Conservation (phyloP, 805 yeast genomes). For the Priceomyces medius region DNA sequence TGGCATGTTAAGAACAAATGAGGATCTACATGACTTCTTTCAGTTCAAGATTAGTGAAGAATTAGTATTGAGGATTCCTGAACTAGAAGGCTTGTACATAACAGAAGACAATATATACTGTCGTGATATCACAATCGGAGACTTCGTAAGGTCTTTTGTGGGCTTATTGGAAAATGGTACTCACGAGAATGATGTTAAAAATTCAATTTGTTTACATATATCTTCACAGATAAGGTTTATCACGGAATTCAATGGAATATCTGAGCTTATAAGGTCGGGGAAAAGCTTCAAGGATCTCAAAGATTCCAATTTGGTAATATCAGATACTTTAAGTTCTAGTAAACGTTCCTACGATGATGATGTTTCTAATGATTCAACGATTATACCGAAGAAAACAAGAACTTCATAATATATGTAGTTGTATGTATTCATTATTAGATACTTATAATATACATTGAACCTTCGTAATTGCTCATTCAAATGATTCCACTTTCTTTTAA, state of each 20-base stretch:
- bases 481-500: constrained; percentile 48
- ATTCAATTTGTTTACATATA: constrained; percentile 19
- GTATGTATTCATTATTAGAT: not conserved
- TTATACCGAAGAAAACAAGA: not conserved
- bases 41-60: constrained; percentile 26
- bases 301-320: not conserved
- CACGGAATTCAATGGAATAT: constrained; percentile 24
- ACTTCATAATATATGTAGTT: not conserved
- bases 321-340: not conserved
- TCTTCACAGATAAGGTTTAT: constrained; percentile 25
- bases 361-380: not conserved
- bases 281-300: constrained; percentile 17
- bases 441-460: not conserved
- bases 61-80: constrained; percentile 25
- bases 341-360: not conserved
- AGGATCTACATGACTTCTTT: constrained; percentile 25
- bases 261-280: constrained; percentile 18
- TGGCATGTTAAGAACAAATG: constrained; percentile 22
- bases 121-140: constrained; percentile 22
- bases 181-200: constrained; percentile 4
- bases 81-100: constrained; percentile 24
- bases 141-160: constrained; percentile 24
- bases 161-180: constrained; percentile 15
- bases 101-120: constrained; percentile 32
- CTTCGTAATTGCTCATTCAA: not conserved